A percentile compares a stretch with the other conserved stretches of the same genome.
Evolutionary conservation across 257 asterid genomes (phyloP).

Genomic region (Nicotiana obtusifolia): DNA sequence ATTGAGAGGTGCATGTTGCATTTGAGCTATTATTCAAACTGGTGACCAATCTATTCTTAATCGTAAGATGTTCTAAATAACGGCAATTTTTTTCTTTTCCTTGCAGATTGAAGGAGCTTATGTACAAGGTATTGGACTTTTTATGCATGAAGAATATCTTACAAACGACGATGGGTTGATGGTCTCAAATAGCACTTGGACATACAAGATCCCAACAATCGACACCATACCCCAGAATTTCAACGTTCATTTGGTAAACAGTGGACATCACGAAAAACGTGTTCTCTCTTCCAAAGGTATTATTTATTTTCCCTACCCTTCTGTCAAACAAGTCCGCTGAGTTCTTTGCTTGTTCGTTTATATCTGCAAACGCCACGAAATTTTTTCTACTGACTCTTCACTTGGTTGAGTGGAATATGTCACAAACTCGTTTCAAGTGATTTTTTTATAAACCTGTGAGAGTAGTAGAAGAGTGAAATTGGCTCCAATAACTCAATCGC

Average conservation of each 20-base stretch:
- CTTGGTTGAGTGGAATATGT: neutral
- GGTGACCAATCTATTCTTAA: neutral
- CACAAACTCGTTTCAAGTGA: neutral
- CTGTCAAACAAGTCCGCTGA: neutral
- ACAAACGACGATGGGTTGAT: constrained; percentile 47
- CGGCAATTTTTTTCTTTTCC: neutral
- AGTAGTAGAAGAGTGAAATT: too few relatives aligned
- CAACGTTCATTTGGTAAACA: constrained; percentile 58
- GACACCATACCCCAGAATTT: constrained; percentile 63
- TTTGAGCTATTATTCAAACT: too few relatives aligned
- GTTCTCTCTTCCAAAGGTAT: constrained; percentile 79
- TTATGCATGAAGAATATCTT: constrained; percentile 75
- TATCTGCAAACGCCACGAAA: neutral
- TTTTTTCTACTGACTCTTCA: neutral
- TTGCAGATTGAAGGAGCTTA: constrained; percentile 82
- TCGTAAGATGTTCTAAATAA: neutral
- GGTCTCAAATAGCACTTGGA: constrained; percentile 63
- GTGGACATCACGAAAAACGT: constrained; percentile 57
- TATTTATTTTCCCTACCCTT: neutral
- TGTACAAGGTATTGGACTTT: constrained; percentile 81
- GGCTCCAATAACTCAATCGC: too few relatives aligned
- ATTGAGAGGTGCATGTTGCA: neutral
- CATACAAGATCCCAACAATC: constrained; percentile 70
- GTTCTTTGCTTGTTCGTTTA: neutral
- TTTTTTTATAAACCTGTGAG: too few relatives aligned